These are phyloP conservation scores for Suhomyces kilbournensis DNA, from an alignment of 805 yeast genomes.

Conservation along the genomic window DNA sequence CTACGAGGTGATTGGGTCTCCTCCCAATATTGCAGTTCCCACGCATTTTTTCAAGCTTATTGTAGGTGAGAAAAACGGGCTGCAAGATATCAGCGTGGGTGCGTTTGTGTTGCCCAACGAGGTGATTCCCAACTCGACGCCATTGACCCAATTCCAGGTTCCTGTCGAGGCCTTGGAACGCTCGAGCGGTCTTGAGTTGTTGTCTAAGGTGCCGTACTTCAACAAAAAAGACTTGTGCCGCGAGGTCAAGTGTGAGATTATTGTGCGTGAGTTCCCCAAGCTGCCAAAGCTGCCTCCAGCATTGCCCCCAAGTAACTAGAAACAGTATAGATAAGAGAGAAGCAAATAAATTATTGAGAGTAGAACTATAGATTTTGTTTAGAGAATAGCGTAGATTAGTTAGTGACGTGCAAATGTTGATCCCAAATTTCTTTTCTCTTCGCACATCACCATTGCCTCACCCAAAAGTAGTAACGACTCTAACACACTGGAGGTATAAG, in stretches of 20 bases:
- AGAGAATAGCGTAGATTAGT: not conserved
- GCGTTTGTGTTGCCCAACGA: slow-evolving; percentile 94
- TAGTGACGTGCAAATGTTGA: not conserved
- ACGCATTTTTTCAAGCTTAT: slow-evolving; percentile 92
- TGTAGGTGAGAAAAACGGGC: slow-evolving; percentile 65
- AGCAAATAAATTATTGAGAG: too few species aligned
- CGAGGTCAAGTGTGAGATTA: slow-evolving; percentile 75
- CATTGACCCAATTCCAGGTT: slow-evolving; percentile 74
- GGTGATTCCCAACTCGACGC: slow-evolving; percentile 66
- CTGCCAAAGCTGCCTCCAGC: slow-evolving; percentile 22
- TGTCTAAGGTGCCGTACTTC: slow-evolving; percentile 61
- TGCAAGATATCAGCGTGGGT: slow-evolving; percentile 62
- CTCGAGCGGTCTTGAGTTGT: slow-evolving; percentile 78
- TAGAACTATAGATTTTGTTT: too few species aligned
- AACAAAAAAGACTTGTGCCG: slow-evolving; percentile 66
- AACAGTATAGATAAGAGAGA: not conserved
- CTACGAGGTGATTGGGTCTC: slow-evolving; percentile 94
- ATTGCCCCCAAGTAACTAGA: slow-evolving; percentile 8
- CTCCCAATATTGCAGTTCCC: slow-evolving; percentile 95
- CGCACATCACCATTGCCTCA: not conserved
- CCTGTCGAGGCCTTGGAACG: slow-evolving; percentile 89
- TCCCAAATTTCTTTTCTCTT: not conserved
- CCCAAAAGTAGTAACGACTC: not conserved
- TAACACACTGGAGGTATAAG: not conserved
- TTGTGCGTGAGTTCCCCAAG: slow-evolving; percentile 75